These are phyloP conservation scores for Lepidium campestre DNA, from an alignment of 441 rosid species.

Conservation along the genomic window DNA sequence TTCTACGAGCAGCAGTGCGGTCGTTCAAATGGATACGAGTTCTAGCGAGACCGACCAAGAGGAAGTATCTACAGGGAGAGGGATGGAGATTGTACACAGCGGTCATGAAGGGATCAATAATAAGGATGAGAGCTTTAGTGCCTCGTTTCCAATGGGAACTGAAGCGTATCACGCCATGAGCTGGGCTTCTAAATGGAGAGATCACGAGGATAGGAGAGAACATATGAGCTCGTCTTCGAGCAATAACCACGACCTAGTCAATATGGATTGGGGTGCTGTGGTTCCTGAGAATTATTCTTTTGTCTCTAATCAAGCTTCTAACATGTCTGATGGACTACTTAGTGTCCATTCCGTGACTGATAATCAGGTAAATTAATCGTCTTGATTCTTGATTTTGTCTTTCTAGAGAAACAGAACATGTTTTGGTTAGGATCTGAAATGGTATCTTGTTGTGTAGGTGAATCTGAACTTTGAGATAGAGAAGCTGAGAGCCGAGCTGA, in stretches of 20 bases:
- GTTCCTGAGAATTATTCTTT: conserved; percentile 41
- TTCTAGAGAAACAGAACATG: background rate
- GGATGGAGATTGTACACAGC: conserved; percentile 7
- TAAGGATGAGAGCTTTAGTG: conserved; percentile 24
- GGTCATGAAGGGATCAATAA: conserved; percentile 31
- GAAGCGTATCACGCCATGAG: conserved; percentile 32
- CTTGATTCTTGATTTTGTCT: conserved; percentile 8
- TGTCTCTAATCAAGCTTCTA: conserved; percentile 50
- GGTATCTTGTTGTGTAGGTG: conserved; percentile 35
- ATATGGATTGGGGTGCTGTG: conserved; percentile 37
- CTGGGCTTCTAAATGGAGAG: conserved; percentile 34
- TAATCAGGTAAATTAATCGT: conserved; percentile 36
- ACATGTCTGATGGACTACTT: conserved; percentile 40
- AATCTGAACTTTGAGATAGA: conserved; percentile 74
- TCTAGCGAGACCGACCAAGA: conserved; percentile 9
- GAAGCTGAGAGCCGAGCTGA: conserved; percentile 81
- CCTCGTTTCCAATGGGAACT: conserved; percentile 31
- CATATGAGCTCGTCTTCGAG: conserved; percentile 34
- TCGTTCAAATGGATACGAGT: conserved; percentile 24
- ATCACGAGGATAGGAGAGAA: conserved; percentile 35
- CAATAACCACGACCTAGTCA: conserved; percentile 30
- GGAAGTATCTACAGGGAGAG: conserved; percentile 13
- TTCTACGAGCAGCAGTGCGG: background rate
- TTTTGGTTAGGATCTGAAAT: background rate
- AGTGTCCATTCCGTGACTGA: conserved; percentile 36